Evolutionary conservation across 345 rosid genomes (phyloP).

Genomic region (Aethionema arabicum): DNA sequence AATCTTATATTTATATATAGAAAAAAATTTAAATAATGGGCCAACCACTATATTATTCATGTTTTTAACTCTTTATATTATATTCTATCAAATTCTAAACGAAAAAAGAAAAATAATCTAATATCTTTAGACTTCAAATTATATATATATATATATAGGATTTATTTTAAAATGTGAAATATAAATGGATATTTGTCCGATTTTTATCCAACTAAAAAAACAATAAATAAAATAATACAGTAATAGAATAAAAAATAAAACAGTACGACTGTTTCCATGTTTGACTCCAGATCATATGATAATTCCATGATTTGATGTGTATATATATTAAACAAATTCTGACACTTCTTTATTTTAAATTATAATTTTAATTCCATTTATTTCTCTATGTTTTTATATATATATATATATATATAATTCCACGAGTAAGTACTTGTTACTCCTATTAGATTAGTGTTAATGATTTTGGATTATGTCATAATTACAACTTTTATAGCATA

Average conservation of each 20-base stretch:
- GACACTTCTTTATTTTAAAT: conserved; percentile 1
- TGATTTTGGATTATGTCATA: not conserved
- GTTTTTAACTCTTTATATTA: too few species aligned
- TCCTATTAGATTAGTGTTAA: conserved; percentile 13
- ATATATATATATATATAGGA: too few species aligned
- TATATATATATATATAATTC: not conserved
- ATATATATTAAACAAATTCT: not conserved
- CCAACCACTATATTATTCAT: too few species aligned
- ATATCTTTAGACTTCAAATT: too few species aligned
- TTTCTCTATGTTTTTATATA: not conserved
- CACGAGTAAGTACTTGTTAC: not conserved
- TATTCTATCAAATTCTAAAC: too few species aligned
- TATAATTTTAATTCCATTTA: not conserved
- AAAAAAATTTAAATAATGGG: too few species aligned
- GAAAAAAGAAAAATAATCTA: too few species aligned
- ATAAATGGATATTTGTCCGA: conserved; percentile 20
- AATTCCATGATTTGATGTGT: not conserved
- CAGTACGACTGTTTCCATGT: conserved; percentile 25
- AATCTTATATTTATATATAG: too few species aligned
- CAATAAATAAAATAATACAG: not conserved
- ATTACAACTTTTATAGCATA: not conserved
- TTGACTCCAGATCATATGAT: conserved; percentile 22
- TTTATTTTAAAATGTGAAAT: conserved; percentile 1
- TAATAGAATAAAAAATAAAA: conserved; percentile 23
- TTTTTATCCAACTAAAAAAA: conserved; percentile 26